These are phyloP conservation scores for Capsella rubella DNA, from an alignment of 441 rosid genomes.

Conservation along the genomic window DNA sequence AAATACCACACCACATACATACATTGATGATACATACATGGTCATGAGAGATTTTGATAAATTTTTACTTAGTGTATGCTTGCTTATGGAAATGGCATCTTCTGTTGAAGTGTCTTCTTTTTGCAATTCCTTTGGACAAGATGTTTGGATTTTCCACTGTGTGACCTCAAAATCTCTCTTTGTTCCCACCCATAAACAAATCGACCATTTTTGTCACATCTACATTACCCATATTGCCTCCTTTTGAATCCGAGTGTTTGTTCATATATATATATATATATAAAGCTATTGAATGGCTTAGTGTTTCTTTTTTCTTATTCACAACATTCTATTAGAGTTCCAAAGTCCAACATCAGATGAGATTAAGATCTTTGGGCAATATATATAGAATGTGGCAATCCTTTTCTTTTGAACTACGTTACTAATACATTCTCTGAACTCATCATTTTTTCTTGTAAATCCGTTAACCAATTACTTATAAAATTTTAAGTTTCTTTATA, in stretches of 20 bases:
- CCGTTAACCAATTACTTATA: too few relatives aligned
- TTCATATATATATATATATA: neutral
- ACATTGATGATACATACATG: neutral
- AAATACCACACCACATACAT: slow-evolving; percentile 16
- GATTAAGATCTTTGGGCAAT: too few relatives aligned
- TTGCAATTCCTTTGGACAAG: slow-evolving; percentile 28
- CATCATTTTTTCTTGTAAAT: too few relatives aligned
- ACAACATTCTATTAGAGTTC: neutral
- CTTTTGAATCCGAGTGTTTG: slow-evolving; percentile 3
- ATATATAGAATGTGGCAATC: too few relatives aligned
- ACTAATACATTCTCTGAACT: too few relatives aligned
- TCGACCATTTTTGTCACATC: slow-evolving; percentile 28
- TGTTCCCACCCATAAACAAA: slow-evolving; percentile 22
- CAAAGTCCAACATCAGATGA: too few relatives aligned
- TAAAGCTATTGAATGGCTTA: neutral
- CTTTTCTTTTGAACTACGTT: too few relatives aligned
- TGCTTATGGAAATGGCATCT: slow-evolving; percentile 43
- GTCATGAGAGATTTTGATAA: slow-evolving; percentile 20
- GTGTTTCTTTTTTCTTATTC: neutral
- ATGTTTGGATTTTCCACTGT: slow-evolving; percentile 34
- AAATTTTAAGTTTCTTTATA: too few relatives aligned
- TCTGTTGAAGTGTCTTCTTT: slow-evolving; percentile 23
- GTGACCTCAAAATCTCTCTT: slow-evolving; percentile 33
- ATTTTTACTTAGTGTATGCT: slow-evolving; percentile 20
- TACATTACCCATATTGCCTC: slow-evolving; percentile 14